A percentile compares a stretch with the other conserved stretches of the same genome.
phyloP scores from a whole-genome alignment of 2,329 filamentous ascomycete species.

The Xylaria digitata region DNA sequence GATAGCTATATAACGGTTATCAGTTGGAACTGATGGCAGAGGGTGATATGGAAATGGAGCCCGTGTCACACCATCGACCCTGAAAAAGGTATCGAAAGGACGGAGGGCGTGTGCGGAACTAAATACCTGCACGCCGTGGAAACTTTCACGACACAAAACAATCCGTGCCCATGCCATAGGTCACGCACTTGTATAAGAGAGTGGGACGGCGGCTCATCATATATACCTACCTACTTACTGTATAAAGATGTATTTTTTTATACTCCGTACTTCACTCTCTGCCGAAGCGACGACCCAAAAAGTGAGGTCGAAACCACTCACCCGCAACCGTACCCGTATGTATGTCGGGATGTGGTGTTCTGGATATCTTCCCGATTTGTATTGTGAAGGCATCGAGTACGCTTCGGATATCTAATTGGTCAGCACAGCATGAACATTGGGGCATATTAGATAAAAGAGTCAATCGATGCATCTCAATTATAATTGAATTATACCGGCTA shows the following conservation, averaged over 20 bases:
- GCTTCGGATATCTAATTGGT: background rate
- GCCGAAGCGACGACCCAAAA: background rate
- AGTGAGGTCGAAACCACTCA: background rate
- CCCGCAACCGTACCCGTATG: background rate
- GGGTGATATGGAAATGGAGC: background rate
- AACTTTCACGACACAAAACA: background rate
- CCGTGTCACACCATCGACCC: background rate
- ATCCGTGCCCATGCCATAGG: background rate
- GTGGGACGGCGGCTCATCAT: conserved; percentile 10
- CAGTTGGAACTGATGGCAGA: background rate
- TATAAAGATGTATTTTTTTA: conserved; percentile 35
- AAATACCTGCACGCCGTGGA: background rate
- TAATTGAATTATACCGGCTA: background rate
- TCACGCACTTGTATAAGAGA: conserved; percentile 23
- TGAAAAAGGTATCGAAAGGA: background rate
- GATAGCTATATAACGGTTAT: background rate
- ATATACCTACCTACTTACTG: conserved; percentile 18
- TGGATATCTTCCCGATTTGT: background rate
- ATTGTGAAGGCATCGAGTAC: background rate
- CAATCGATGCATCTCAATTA: background rate
- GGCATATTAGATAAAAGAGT: background rate
- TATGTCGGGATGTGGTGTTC: too few relatives aligned
- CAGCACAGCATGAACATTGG: background rate
- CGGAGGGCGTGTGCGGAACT: background rate
- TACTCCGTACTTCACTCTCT: conserved; percentile 6